Base-by-base conservation (phyloP, 2,329 filamentous ascomycete genomes). In the Diplodia mutila region DNA sequence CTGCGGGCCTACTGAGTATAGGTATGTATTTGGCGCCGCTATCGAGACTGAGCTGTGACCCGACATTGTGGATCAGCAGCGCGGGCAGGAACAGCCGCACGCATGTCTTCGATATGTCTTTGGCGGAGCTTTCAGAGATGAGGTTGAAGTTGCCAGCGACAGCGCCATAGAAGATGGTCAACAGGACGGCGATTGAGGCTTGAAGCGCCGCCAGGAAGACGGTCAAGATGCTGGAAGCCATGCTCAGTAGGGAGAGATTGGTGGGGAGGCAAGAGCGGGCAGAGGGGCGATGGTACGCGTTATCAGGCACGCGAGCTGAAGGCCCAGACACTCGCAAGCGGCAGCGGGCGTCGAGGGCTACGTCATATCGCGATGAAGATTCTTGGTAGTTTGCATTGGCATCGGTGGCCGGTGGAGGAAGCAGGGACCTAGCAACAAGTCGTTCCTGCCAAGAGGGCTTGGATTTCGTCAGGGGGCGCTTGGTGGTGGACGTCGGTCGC, bases 1-100 rank as follows among this genome's bases (percentile, higher is more conserved):
- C 9, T 70, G 71, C 64, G 71, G 73, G 23, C 66, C 65, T 77
- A 84, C 83, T 74, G 37, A 85, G 69, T 9, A 85, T 78, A 4
- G 83, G 83, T 4, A 84, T 69, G 75, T 86, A 86, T 69, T 82
- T 81, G 18, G 79, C 67, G 6, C 74, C 82, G 2, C 81, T 85
- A 6, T 82, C 82, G 11, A 79, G 67, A 66, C 84, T 76, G 37
- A 87, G 72, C 71, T 87, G 81, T 8, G 80, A 80, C 3, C 85
- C 85, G 11, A 87, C 78, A 69, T 85, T 85, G 61, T 82, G 80
- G 42, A 87, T 81, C 23, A 87, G 75, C 67, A 87, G 72, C 1
- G 84, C 84, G 2, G 85, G 85, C 29, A 87, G 74, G 66, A 86
- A 85, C 67, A 87, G 73, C 70, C 82, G 80, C 27, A 87, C 84